Base-by-base conservation (phyloP, 2,329 filamentous ascomycete genomes). In the Calonectria pseudoreteaudii region DNA sequence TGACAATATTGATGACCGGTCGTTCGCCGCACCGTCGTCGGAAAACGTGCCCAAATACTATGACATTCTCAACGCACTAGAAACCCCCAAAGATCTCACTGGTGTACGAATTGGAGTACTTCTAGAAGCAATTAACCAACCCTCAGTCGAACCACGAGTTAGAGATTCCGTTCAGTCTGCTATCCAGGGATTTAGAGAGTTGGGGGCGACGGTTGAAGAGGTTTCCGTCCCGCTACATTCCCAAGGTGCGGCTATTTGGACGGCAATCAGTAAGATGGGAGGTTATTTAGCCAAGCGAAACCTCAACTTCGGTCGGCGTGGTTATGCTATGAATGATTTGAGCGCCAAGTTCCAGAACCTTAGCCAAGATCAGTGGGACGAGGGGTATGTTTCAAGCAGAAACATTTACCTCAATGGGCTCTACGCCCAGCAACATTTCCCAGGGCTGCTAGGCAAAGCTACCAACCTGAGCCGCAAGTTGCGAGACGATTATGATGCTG, bases 401-500 rank as follows among this genome's bases (percentile, higher is more conserved):
- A 41, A 64, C 18, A 50, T 38, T 14, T 64, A 58, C 18, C 50
- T 71, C 11, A 56, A 50, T 23, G 64, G 62, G 10, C 50, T 50
- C 20, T 71, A 60, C 14, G 44, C 28, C 11, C 49, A 52, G n/a
- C 13, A 67, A 14, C 5, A 49, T 36, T 47, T 53, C 16, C 69
- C 64, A 3, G 60, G 60, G 9, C 23, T 60, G 8, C 20, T 56
- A 10, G 69, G 62, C 1, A 71, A 71, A 18, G 69, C 69, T 10
- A 67, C 49, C 4, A 67, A 71, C 23, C 28, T 71, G 36, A 56
- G 31, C n/a, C 69, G 62, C 9, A 31, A 56, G 20, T 41, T 71
- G 9, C 49, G 38, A 41, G 8, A 71, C 50, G 69, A 66, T n/a
- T 71, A 71, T 18, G 47, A 71, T 26, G 16, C 30, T n/a, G 69